phyloP scores from a whole-genome alignment of 805 yeast genomes.

The Saccharomycopsis babjevae region DNA sequence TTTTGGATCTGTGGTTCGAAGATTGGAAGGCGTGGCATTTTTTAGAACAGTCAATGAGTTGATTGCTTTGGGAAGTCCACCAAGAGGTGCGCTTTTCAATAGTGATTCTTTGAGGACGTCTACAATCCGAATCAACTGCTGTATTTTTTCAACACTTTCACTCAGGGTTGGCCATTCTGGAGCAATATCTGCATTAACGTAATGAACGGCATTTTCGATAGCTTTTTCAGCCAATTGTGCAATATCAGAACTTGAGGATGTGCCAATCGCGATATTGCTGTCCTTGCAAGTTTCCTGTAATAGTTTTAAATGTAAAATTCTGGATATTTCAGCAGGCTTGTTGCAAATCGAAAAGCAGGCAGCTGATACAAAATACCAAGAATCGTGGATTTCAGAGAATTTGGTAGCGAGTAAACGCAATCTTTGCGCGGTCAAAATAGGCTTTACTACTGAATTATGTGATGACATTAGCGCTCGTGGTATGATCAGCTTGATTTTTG shows the following conservation, averaged over 20 bases:
- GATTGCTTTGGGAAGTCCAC: conserved; percentile 79
- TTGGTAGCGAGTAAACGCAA: conserved; percentile 38
- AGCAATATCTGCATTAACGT: background rate
- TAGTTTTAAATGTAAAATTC: conserved; percentile 39
- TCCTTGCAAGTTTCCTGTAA: conserved; percentile 14
- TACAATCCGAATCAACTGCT: conserved; percentile 28
- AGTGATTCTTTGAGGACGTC: conserved; percentile 64
- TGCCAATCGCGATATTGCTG: background rate
- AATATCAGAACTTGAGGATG: background rate
- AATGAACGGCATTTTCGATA: background rate
- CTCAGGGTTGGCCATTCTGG: conserved; percentile 14
- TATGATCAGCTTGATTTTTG: background rate
- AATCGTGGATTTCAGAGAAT: conserved; percentile 42
- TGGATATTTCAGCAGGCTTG: conserved; percentile 71
- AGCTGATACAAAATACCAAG: conserved; percentile 76
- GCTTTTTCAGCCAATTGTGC: conserved; percentile 17
- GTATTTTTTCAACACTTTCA: conserved; percentile 12
- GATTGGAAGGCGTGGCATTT: conserved; percentile 48
- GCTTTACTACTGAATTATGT: background rate
- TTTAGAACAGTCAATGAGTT: conserved; percentile 61
- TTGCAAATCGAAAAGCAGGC: conserved; percentile 76
- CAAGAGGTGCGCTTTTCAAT: conserved; percentile 66
- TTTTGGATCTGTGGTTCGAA: conserved; percentile 26
- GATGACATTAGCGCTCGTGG: background rate
- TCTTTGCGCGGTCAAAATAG: conserved; percentile 43